phyloP scores from a whole-genome alignment of 257 asterid species.

The Penstemon davidsonii region DNA sequence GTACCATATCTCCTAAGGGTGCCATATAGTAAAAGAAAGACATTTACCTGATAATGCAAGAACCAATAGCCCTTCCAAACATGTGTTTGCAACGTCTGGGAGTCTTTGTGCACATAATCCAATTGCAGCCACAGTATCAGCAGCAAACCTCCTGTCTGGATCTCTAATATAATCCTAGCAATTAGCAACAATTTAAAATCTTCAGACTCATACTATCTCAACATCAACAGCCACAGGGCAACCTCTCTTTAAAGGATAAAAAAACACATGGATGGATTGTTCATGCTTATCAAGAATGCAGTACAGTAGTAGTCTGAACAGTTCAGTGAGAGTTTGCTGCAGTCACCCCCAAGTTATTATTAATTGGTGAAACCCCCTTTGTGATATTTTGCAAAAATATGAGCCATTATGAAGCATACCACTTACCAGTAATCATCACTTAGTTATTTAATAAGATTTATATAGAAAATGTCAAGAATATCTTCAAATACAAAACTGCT shows the following conservation, averaged over 20 bases:
- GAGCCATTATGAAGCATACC: neutral
- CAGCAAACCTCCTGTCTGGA: slow-evolving; percentile 89
- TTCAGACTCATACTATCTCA: slow-evolving; percentile 16
- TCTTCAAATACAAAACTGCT: too few species aligned
- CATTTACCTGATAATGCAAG: slow-evolving; percentile 67
- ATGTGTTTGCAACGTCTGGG: slow-evolving; percentile 63
- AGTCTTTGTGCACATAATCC: slow-evolving; percentile 83
- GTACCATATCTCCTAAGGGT: slow-evolving; percentile 21
- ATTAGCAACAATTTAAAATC: slow-evolving; percentile 33
- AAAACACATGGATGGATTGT: neutral
- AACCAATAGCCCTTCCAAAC: slow-evolving; percentile 81
- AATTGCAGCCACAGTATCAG: slow-evolving; percentile 92
- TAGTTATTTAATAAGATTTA: too few species aligned
- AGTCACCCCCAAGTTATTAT: too few species aligned
- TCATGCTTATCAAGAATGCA: neutral
- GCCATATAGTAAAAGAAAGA: slow-evolving; percentile 27
- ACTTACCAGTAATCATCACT: neutral
- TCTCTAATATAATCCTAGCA: slow-evolving; percentile 91
- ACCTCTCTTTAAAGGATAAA: neutral
- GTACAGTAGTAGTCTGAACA: too few species aligned
- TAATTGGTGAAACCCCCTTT: neutral
- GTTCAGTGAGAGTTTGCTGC: neutral
- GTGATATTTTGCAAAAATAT: neutral
- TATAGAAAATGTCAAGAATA: too few species aligned
- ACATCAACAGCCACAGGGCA: slow-evolving; percentile 10